These are phyloP conservation scores for Jackrogersella minutella DNA, from an alignment of 495 filamentous ascomycete genomes.

Conservation along the genomic window DNA sequence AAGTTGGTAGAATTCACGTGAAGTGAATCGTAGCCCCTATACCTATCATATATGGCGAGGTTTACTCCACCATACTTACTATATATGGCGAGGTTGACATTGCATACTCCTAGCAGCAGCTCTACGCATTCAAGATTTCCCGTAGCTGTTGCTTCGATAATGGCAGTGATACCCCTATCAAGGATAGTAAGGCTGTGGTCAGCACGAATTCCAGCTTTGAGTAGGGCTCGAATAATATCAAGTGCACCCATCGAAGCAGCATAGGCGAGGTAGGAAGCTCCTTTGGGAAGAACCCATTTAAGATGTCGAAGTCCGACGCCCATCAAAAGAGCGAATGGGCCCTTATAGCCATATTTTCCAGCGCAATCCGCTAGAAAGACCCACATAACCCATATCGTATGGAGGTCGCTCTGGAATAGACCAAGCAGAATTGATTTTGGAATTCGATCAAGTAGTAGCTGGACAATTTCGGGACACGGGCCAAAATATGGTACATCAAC, in stretches of 20 bases:
- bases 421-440: not conserved
- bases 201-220: conserved; percentile 16
- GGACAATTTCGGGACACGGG: not conserved
- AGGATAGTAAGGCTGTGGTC: not conserved
- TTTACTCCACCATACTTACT: too few species aligned
- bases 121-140: conserved; percentile 14
- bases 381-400: conserved; percentile 12
- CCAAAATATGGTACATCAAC: not conserved
- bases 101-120: conserved; percentile 6
- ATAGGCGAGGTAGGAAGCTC: not conserved
- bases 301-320: conserved; percentile 1
- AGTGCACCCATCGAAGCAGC: conserved; percentile 16
- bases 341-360: not conserved
- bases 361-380: not conserved
- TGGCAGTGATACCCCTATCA: not conserved
- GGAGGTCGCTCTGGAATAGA: conserved; percentile 7
- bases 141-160: conserved; percentile 20
- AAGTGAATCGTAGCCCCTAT: too few species aligned
- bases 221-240: conserved; percentile 7
- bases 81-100: conserved; percentile 20
- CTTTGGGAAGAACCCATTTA: conserved; percentile 1
- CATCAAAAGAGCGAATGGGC: conserved; percentile 11
- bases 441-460: conserved; percentile 4
- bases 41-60: too few species aligned
- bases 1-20: too few species aligned